These are phyloP conservation scores for Penicillium bialowiezense DNA, from an alignment of 495 filamentous ascomycete species.

Conservation along the genomic window DNA sequence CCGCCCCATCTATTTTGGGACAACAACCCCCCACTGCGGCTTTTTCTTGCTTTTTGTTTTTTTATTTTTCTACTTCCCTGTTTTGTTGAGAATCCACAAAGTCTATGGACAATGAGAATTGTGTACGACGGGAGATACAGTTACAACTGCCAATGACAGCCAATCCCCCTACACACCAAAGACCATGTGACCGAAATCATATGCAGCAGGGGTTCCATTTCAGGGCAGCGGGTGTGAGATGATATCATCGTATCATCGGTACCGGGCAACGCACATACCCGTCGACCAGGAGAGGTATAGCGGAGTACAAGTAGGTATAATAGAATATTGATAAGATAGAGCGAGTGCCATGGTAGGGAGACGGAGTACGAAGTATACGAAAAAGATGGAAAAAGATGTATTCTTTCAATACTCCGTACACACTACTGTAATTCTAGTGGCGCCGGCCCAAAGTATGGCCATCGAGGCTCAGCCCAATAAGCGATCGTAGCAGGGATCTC, in stretches of 20 bases:
- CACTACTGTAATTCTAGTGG: slow-evolving; percentile 10
- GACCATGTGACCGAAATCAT: slow-evolving; percentile 30
- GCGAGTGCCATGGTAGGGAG: too few relatives aligned
- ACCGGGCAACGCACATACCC: neutral
- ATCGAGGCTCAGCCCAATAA: slow-evolving; percentile 29
- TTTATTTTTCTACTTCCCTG: too few relatives aligned
- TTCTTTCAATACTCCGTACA: neutral
- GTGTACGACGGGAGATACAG: neutral
- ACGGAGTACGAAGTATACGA: too few relatives aligned
- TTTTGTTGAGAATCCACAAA: too few relatives aligned
- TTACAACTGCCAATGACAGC: slow-evolving; percentile 3
- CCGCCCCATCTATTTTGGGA: slow-evolving; percentile 10
- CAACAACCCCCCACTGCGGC: neutral
- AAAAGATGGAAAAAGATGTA: too few relatives aligned
- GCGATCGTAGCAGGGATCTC: slow-evolving; percentile 31
- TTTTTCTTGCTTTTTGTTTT: neutral
- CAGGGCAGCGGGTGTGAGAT: slow-evolving; percentile 14
- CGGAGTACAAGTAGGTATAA: too few relatives aligned
- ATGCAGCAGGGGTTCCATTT: slow-evolving; percentile 25
- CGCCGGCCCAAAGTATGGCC: slow-evolving; percentile 22
- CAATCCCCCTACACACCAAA: slow-evolving; percentile 3
- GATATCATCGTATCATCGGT: slow-evolving; percentile 15
- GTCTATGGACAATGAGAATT: neutral
- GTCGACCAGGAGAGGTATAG: too few relatives aligned
- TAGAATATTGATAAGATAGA: too few relatives aligned